Percentiles rank a stretch among this genome's conserved stretches.
Evolutionary conservation across 1,284 basidiomycete species (phyloP).

Genomic region (Neolentinus lepideus): DNA sequence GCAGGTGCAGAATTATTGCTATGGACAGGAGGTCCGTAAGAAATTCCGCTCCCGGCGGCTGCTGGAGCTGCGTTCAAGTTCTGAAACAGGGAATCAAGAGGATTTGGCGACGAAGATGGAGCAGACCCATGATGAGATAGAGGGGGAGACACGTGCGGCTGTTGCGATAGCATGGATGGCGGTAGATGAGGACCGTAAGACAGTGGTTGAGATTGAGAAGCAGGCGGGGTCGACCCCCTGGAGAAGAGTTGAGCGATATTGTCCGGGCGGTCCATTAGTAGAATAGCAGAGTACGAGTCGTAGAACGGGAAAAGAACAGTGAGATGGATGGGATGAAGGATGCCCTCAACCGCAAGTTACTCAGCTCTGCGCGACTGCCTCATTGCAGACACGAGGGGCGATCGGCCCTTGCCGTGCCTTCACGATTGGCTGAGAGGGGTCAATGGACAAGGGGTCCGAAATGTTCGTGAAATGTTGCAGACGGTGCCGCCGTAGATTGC

Average conservation of each 20-base stretch:
- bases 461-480: not conserved
- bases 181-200: conserved; percentile 16
- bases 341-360: conserved; percentile 1
- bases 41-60: conserved; percentile 23
- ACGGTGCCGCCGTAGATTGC: not conserved
- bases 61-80: conserved; percentile 31
- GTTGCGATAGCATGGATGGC: conserved; percentile 17
- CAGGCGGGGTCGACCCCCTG: conserved; percentile 13
- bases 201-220: not conserved
- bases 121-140: conserved; percentile 26
- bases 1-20: conserved; percentile 42
- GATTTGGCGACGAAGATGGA: conserved; percentile 31
- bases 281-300: conserved; percentile 6
- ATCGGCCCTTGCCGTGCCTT: not conserved
- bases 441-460: not conserved
- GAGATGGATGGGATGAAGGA: not conserved
- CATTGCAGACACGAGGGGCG: conserved; percentile 1
- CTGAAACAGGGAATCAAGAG: conserved; percentile 55
- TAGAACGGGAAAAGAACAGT: conserved; percentile 1
- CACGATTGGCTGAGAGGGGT: not conserved
- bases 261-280: conserved; percentile 12
- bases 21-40: conserved; percentile 25
- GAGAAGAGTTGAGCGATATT: conserved; percentile 16
- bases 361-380: conserved; percentile 1
- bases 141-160: conserved; percentile 26